Conservation (phyloP, 2,329 filamentous ascomycete genomes). For the Xylaria sp. region DNA sequence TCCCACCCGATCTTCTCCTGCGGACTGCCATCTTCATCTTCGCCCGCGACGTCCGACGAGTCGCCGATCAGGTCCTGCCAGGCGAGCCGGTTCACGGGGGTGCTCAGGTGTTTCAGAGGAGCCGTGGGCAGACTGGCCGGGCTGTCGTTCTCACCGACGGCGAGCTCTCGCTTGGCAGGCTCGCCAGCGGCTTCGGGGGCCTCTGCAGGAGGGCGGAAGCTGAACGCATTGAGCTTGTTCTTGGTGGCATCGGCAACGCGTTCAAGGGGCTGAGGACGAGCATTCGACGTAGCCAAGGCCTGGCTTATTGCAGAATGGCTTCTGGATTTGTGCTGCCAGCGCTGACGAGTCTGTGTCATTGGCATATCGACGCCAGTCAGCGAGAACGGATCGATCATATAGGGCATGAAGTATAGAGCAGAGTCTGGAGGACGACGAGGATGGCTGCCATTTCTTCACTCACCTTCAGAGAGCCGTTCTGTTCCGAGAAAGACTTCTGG, state of each 20-base stretch:
- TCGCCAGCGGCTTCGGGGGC: constrained; percentile 42
- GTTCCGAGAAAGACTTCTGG: constrained; percentile 56
- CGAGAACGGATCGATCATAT: background rate
- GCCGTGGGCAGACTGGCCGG: constrained; percentile 25
- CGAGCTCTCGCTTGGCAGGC: constrained; percentile 25
- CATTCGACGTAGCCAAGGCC: constrained; percentile 47
- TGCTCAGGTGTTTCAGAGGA: constrained; percentile 52
- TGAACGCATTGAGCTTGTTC: constrained; percentile 68
- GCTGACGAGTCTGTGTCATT: constrained; percentile 45
- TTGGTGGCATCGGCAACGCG: constrained; percentile 69
- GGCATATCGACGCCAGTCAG: constrained; percentile 1
- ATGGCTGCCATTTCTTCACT: constrained; percentile 27
- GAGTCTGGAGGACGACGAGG: background rate
- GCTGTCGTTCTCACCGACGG: constrained; percentile 25
- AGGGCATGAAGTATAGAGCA: background rate
- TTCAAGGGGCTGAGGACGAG: constrained; percentile 53
- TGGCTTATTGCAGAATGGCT: constrained; percentile 59
- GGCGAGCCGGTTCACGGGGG: constrained; percentile 64
- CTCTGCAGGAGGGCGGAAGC: constrained; percentile 59
- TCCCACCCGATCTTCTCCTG: constrained; percentile 72
- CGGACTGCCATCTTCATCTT: constrained; percentile 63
- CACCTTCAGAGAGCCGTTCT: constrained; percentile 50
- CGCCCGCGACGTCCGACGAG: constrained; percentile 55
- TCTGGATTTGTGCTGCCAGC: constrained; percentile 68
- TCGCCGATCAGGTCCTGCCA: constrained; percentile 69